Evolutionary conservation across 192 early-diverging fungal species (phyloP).

Genomic region (Cladochytrium replicatum): DNA sequence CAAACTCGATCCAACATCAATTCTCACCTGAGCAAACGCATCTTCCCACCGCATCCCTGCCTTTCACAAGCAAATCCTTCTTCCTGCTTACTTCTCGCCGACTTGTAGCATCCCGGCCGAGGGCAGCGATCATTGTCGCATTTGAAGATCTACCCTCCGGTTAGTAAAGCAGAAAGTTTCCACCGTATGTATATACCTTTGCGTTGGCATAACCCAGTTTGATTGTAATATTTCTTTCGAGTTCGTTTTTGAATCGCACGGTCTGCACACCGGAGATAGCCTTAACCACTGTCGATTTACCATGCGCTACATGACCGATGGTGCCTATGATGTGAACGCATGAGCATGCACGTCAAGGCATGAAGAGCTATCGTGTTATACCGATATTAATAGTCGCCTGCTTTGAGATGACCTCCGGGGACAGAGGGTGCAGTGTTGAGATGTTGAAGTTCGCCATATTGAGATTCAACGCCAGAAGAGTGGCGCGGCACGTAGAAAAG

Average conservation of each 20-base stretch:
- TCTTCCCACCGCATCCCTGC: slow-evolving; percentile 69
- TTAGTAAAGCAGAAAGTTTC: not conserved
- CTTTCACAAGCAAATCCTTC: slow-evolving; percentile 84
- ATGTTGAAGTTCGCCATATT: slow-evolving; percentile 24
- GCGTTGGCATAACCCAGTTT: slow-evolving; percentile 99
- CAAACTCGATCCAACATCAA: not conserved
- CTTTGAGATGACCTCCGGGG: slow-evolving; percentile 90
- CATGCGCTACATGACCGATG: slow-evolving; percentile 99
- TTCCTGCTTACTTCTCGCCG: slow-evolving; percentile 71
- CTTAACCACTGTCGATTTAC: slow-evolving; percentile 98
- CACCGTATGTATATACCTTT: slow-evolving; percentile 53
- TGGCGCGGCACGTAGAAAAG: too few species aligned
- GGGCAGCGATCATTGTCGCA: slow-evolving; percentile 88
- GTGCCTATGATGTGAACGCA: slow-evolving; percentile 49
- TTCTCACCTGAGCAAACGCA: slow-evolving; percentile 70
- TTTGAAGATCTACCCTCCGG: slow-evolving; percentile 75
- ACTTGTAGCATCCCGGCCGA: slow-evolving; percentile 91
- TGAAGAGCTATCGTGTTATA: slow-evolving; percentile 15
- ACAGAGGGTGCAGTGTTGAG: slow-evolving; percentile 58
- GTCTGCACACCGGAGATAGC: slow-evolving; percentile 98
- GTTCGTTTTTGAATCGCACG: slow-evolving; percentile 94
- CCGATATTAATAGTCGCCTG: slow-evolving; percentile 99
- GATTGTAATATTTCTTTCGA: slow-evolving; percentile 99
- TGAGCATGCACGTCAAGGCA: not conserved
- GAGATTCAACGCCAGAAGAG: too few species aligned